Conservation (phyloP, 768 basidiomycete species). For the Flagelloscypha sp. region DNA sequence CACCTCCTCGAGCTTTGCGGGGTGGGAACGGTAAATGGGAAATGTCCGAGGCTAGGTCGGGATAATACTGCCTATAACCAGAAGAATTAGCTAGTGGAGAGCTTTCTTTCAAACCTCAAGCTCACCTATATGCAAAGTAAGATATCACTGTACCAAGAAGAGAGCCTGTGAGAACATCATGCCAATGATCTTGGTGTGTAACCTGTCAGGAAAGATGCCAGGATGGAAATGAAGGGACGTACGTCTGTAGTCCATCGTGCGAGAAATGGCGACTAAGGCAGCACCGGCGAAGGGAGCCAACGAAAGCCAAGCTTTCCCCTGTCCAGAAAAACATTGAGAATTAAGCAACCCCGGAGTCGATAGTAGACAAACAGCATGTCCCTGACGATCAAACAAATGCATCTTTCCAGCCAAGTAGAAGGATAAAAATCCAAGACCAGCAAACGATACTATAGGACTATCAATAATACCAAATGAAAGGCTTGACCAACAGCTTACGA, state of each 20-base stretch:
- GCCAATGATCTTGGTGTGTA: too few relatives aligned
- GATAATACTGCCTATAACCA: conserved; percentile 87
- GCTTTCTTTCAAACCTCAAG: too few relatives aligned
- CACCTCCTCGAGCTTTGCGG: too few relatives aligned
- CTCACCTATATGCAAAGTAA: conserved; percentile 60
- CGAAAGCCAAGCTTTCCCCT: conserved; percentile 80
- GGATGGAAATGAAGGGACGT: too few relatives aligned
- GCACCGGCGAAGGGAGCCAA: conserved; percentile 73
- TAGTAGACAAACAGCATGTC: conserved; percentile 49
- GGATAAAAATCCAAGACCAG: conserved; percentile 82
- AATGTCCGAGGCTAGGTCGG: conserved; percentile 52
- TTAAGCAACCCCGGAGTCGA: too few relatives aligned
- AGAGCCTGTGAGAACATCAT: conserved; percentile 79
- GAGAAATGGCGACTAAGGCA: conserved; percentile 69
- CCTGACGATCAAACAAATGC: conserved; percentile 78
- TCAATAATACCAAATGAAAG: conserved; percentile 1
- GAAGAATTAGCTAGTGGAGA: too few relatives aligned
- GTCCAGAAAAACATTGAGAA: too few relatives aligned
- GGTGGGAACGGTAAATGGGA: conserved; percentile 70
- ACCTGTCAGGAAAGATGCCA: too few relatives aligned
- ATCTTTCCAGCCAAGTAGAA: conserved; percentile 90
- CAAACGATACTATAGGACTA: conserved; percentile 66
- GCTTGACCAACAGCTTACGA: conserved; percentile 38
- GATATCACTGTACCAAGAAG: conserved; percentile 64
- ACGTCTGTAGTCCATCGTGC: conserved; percentile 92